phyloP scores from a whole-genome alignment of 192 early-diverging fungal genomes.

The Phlyctochytrium planicorne region DNA sequence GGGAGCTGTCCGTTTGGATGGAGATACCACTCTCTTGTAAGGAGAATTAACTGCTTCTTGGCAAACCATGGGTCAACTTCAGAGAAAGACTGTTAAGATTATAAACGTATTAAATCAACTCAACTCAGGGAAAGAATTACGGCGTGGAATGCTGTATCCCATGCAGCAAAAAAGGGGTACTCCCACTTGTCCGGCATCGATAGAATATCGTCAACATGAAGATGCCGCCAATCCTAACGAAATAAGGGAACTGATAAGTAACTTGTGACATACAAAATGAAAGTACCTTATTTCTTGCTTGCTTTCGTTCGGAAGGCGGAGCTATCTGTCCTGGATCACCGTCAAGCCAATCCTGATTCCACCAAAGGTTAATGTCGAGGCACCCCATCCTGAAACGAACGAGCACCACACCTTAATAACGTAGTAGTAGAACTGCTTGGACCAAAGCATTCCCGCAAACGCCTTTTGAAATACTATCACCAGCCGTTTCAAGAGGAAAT shows the following conservation, averaged over 20 bases:
- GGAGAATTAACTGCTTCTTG: conserved; percentile 29
- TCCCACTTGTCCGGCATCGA: conserved; percentile 40
- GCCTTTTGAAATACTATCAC: no score
- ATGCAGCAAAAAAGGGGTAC: conserved; percentile 36
- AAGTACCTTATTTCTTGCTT: conserved; percentile 23
- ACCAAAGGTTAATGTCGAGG: no score
- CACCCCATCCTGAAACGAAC: no score
- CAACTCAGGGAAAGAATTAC: conserved; percentile 7
- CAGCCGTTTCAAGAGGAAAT: no score
- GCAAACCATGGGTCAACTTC: conserved; percentile 38
- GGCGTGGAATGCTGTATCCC: conserved; percentile 40
- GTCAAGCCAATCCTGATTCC: no score
- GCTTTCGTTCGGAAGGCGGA: conserved; percentile 31
- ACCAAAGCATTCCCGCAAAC: conserved; percentile 37
- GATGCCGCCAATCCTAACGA: conserved; percentile 35
- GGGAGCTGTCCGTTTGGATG: conserved; percentile 38
- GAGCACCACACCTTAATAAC: conserved; percentile 32
- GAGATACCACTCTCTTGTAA: conserved; percentile 37
- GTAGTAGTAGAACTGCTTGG: conserved; percentile 36
- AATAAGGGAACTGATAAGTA: no score
- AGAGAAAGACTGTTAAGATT: background rate
- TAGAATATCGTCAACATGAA: conserved; percentile 38
- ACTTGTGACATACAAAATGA: no score
- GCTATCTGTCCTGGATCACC: conserved; percentile 27
- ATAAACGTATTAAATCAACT: background rate